Percentiles rank a stretch among this genome's conserved stretches.
Conservation (phyloP, 1,284 basidiomycete genomes). For the Ustilago crameri region DNA sequence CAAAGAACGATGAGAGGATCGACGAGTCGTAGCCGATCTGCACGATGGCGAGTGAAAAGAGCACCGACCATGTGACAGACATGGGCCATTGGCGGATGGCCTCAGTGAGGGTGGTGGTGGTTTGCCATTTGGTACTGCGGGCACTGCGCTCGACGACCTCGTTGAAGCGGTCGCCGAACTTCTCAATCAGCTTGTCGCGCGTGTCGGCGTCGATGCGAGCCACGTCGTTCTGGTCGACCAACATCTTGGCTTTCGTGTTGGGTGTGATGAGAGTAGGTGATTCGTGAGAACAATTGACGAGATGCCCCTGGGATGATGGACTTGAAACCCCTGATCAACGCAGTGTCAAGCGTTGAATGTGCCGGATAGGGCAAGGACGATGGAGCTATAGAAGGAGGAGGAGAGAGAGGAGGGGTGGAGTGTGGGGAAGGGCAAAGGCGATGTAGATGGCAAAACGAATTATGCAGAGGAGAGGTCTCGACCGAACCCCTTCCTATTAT, state of each 20-base stretch:
- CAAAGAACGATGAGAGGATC: constrained; percentile 65
- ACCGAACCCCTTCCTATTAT: neutral
- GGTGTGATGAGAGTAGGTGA: constrained; percentile 4
- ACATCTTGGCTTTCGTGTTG: constrained; percentile 8
- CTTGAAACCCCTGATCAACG: neutral
- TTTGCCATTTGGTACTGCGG: constrained; percentile 68
- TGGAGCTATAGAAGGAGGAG: too few relatives aligned
- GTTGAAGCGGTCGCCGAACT: constrained; percentile 59
- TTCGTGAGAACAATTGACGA: neutral
- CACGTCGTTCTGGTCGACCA: constrained; percentile 41
- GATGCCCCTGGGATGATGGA: too few relatives aligned
- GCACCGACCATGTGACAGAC: constrained; percentile 70
- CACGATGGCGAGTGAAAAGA: constrained; percentile 69
- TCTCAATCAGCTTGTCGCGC: constrained; percentile 33
- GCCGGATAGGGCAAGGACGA: neutral
- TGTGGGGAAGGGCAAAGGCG: neutral
- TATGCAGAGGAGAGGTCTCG: neutral
- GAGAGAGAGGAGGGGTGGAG: neutral
- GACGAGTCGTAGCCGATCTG: constrained; percentile 67
- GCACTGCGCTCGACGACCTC: constrained; percentile 68
- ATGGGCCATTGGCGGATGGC: constrained; percentile 69
- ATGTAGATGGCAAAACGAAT: neutral
- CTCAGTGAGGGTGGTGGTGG: constrained; percentile 67
- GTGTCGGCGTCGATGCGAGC: constrained; percentile 50
- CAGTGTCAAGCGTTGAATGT: neutral